Percentiles rank a stretch among this genome's conserved stretches.
Evolutionary conservation across 2,329 filamentous ascomycete species (phyloP).

Genomic region (Fusarium graminum): DNA sequence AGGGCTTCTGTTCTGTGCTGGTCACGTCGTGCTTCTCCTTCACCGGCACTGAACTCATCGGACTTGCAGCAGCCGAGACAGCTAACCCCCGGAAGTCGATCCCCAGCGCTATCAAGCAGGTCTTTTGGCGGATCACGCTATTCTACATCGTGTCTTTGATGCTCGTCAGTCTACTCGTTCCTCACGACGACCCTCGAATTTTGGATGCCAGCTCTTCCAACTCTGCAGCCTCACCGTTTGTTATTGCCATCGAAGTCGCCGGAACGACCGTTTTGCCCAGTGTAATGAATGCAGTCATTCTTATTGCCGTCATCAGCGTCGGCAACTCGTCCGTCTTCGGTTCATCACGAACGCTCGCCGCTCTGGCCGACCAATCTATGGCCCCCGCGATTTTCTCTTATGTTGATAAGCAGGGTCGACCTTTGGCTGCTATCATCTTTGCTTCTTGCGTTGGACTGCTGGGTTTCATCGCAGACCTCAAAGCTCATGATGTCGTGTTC

Average conservation of each 20-base stretch:
- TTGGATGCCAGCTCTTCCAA: constrained; percentile 70
- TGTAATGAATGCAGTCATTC: constrained; percentile 92
- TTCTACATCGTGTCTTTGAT: constrained; percentile 89
- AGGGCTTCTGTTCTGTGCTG: constrained; percentile 80
- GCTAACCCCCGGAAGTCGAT: constrained; percentile 84
- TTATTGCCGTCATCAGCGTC: constrained; percentile 91
- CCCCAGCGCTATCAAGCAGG: constrained; percentile 91
- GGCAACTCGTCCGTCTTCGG: constrained; percentile 93
- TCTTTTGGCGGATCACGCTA: constrained; percentile 92
- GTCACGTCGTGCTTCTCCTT: constrained; percentile 82
- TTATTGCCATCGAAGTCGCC: constrained; percentile 88
- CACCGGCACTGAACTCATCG: constrained; percentile 80
- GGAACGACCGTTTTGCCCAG: constrained; percentile 85
- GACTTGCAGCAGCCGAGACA: constrained; percentile 81
- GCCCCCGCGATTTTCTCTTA: constrained; percentile 83
- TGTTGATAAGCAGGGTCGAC: constrained; percentile 84
- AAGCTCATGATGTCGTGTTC: constrained; percentile 72
- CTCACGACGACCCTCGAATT: constrained; percentile 75
- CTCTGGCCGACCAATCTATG: constrained; percentile 87
- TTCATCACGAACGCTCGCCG: constrained; percentile 90
- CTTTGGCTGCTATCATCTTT: constrained; percentile 77
- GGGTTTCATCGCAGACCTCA: constrained; percentile 78
- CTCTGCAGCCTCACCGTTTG: constrained; percentile 85
- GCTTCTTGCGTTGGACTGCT: constrained; percentile 78
- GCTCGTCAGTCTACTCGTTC: constrained; percentile 85